Base-by-base conservation (phyloP, 1,284 basidiomycete genomes). In the Cerioporus squamosus region DNA sequence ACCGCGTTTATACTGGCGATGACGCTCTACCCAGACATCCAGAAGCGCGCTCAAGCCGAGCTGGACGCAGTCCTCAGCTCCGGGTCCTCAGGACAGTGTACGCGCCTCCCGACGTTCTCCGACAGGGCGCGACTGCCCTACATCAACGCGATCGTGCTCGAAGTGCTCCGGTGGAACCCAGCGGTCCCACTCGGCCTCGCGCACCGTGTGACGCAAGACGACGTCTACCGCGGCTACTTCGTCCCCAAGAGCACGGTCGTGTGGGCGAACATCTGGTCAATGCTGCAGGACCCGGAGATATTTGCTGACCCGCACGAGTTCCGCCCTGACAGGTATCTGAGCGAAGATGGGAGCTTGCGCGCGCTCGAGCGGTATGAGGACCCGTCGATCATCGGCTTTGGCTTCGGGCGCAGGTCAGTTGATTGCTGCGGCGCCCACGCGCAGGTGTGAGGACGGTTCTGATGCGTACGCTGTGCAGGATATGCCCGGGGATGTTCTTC, bases 1-100 rank as follows among this genome's bases (percentile, higher is more conserved):
- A 58, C 67, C 8, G 64, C 69, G 2, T 75, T 77, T 64, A 68
- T 79, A 44, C 70, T 77, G 18, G 73, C 72, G 1, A 76, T 78
- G 74, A 64, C 72, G 24, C 63, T 74, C 31, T 62, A 71, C 56
- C 76, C 75, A 20, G 57, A 68, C 29, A 67, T 76, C 23, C 72
- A 75, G 49, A 52, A 53, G 15, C 69, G 68, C 4, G 76, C 76
- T 2, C 77, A 78, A 48, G 64, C 55, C 20, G 77, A 79, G 60
- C 58, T 79, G n/a, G 75, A 78, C 51, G 48, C 57, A 2, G 60
- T 78, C 26, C 54, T 77, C 18, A 68, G 67, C 4, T 12, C 48
- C 38, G 40, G 40, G 8, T 15, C 33, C 14, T 36, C 33, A 36
- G 14, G 33, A 3, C 50, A 56, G 6, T 63, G 59, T 47, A 62